Evolutionary conservation across 2,329 filamentous ascomycete species (phyloP).

Genomic region (Pseudomassariella vexata): DNA sequence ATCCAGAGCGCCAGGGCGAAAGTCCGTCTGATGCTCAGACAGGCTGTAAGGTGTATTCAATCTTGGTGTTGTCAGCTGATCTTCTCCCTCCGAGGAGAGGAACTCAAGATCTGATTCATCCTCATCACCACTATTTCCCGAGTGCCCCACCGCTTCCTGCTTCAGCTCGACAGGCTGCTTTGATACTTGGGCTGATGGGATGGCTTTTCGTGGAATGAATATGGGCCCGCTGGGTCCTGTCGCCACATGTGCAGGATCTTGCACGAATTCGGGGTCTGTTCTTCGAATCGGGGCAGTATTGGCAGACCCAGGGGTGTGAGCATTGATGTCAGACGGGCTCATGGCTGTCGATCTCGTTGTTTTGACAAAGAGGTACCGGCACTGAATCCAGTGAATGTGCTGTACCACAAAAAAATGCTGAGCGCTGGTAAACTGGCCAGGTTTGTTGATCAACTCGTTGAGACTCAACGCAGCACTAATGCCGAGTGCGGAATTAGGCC

Average conservation of each 20-base stretch:
- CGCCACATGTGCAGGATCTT: constrained; percentile 13
- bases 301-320: too few species aligned
- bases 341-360: neutral
- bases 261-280: constrained; percentile 12
- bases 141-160: constrained; percentile 15
- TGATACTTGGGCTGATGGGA: constrained; percentile 15
- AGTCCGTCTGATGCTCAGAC: constrained; percentile 32
- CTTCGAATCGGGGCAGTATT: too few species aligned
- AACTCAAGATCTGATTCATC: constrained; percentile 30
- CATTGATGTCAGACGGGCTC: too few species aligned
- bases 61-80: constrained; percentile 6
- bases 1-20: constrained; percentile 62
- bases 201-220: constrained; percentile 26
- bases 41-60: constrained; percentile 8
- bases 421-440: constrained; percentile 47
- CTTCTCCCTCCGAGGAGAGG: constrained; percentile 28
- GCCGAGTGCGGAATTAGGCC: constrained; percentile 63
- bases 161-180: constrained; percentile 3
- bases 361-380: constrained; percentile 68
- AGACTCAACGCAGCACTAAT: constrained; percentile 60
- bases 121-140: constrained; percentile 39
- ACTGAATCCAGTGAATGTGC: constrained; percentile 82
- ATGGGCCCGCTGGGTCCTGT: constrained; percentile 12
- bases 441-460: constrained; percentile 79
- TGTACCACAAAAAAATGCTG: constrained; percentile 65